Percentiles rank a stretch among this genome's conserved stretches.
These are phyloP conservation scores for Linaria vulgaris DNA, from an alignment of 257 asterid genomes.

Conservation along the genomic window DNA sequence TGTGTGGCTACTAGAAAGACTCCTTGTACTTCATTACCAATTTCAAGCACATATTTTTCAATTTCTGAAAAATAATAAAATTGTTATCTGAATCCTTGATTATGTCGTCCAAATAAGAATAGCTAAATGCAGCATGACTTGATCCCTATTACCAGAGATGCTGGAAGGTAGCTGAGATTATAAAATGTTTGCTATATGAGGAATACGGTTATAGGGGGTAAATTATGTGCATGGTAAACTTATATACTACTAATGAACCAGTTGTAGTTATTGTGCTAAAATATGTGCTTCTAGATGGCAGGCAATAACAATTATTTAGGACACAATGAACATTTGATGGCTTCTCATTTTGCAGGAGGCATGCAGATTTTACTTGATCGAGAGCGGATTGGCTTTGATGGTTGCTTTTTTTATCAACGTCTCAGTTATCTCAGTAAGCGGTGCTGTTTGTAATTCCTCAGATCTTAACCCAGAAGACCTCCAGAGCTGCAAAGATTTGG, in stretches of 20 bases:
- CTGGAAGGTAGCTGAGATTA: no score
- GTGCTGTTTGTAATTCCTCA: conserved; percentile 82
- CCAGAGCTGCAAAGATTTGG: conserved; percentile 75
- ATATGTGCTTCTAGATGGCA: not conserved
- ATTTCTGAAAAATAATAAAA: no score
- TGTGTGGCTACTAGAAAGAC: no score
- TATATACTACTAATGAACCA: not conserved
- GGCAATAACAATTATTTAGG: not conserved
- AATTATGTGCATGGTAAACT: not conserved
- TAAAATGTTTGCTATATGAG: no score
- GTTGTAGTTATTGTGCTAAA: no score
- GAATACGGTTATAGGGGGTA: no score
- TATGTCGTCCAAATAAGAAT: no score
- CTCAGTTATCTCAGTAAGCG: conserved; percentile 90
- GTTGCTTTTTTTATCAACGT: conserved; percentile 90
- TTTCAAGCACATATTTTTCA: no score
- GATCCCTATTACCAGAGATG: no score
- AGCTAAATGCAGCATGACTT: no score
- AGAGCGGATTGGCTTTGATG: conserved; percentile 81
- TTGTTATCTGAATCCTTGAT: no score
- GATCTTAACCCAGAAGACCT: conserved; percentile 47
- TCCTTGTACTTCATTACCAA: no score
- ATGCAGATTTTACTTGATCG: conserved; percentile 80
- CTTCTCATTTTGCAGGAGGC: conserved; percentile 65
- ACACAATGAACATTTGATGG: conserved; percentile 14